Conservation (phyloP, 192 early-diverging fungal species). For the Backusella psychrophila region DNA sequence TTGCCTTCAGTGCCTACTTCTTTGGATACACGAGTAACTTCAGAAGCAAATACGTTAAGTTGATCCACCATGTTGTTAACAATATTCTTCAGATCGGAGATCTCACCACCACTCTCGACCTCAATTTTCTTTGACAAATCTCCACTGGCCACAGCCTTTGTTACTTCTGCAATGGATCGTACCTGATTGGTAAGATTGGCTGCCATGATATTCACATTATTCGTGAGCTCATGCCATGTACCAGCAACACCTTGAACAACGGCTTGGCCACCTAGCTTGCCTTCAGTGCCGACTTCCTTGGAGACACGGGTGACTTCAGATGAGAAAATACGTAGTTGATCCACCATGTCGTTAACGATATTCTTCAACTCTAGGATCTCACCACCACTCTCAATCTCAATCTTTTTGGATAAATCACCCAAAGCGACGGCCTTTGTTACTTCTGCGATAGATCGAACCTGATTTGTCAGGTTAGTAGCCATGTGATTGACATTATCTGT, state of each 20-base stretch:
- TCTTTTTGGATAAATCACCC: conserved; percentile 61
- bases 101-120: conserved; percentile 53
- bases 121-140: conserved; percentile 44
- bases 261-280: conserved; percentile 69
- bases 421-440: conserved; percentile 60
- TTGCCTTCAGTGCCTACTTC: conserved; percentile 73
- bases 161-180: conserved; percentile 30
- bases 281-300: conserved; percentile 60
- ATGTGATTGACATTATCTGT: conserved; percentile 61
- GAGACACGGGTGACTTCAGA: conserved; percentile 62
- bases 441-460: conserved; percentile 57
- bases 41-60: conserved; percentile 50
- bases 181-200: conserved; percentile 67
- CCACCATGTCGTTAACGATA: conserved; percentile 70
- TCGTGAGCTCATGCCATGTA: conserved; percentile 54
- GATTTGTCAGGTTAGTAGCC: conserved; percentile 55
- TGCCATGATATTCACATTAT: conserved; percentile 60
- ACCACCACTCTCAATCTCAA: conserved; percentile 59
- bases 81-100: conserved; percentile 51
- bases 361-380: conserved; percentile 67
- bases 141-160: conserved; percentile 60
- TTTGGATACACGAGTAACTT: conserved; percentile 67
- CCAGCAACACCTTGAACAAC: conserved; percentile 63
- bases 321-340: conserved; percentile 61
- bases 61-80: conserved; percentile 59